Evolutionary conservation across 1,284 basidiomycete species (phyloP).

Genomic region (Cutaneotrichosporon sp.): DNA sequence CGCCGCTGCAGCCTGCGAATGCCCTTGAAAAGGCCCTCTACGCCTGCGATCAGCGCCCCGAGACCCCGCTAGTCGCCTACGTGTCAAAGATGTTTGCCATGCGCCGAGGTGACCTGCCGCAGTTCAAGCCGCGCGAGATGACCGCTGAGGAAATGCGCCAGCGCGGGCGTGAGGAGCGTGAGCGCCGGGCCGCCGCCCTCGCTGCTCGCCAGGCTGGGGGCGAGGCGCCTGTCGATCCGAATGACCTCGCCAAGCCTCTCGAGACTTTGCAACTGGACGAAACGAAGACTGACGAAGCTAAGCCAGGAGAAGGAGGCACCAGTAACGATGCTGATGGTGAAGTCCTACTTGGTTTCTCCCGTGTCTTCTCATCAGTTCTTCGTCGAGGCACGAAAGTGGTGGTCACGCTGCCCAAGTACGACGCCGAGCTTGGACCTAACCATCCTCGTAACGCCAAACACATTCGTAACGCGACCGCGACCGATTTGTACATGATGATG

Average conservation of each 20-base stretch:
- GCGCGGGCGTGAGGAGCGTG: slow-evolving; percentile 61
- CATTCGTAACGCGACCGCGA: slow-evolving; percentile 59
- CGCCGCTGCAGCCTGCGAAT: slow-evolving; percentile 58
- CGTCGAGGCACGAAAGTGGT: slow-evolving; percentile 62
- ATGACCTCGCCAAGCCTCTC: slow-evolving; percentile 27
- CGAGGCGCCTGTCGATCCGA: slow-evolving; percentile 19
- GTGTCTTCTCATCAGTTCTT: slow-evolving; percentile 86
- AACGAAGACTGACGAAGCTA: slow-evolving; percentile 5
- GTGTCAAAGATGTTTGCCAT: slow-evolving; percentile 99
- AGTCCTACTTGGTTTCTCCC: slow-evolving; percentile 81
- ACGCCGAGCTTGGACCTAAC: slow-evolving; percentile 59
- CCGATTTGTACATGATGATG: slow-evolving; percentile 95
- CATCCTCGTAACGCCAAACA: slow-evolving; percentile 70
- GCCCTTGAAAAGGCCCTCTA: slow-evolving; percentile 80
- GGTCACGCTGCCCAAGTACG: slow-evolving; percentile 86
- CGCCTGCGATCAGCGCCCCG: slow-evolving; percentile 59
- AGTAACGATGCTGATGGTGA: slow-evolving; percentile 50
- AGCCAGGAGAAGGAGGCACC: slow-evolving; percentile 2
- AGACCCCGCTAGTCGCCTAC: slow-evolving; percentile 70
- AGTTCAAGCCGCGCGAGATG: slow-evolving; percentile 69
- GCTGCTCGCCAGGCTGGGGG: slow-evolving; percentile 32
- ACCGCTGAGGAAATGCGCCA: slow-evolving; percentile 84
- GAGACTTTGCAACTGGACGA: slow-evolving; percentile 23
- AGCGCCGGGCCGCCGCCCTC: slow-evolving; percentile 50
- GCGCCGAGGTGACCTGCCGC: slow-evolving; percentile 69